Evolutionary conservation across 805 yeast genomes (phyloP), one percentile per base, ranked within the genome.

Genomic region (Clavispora santaluciae): DNA sequence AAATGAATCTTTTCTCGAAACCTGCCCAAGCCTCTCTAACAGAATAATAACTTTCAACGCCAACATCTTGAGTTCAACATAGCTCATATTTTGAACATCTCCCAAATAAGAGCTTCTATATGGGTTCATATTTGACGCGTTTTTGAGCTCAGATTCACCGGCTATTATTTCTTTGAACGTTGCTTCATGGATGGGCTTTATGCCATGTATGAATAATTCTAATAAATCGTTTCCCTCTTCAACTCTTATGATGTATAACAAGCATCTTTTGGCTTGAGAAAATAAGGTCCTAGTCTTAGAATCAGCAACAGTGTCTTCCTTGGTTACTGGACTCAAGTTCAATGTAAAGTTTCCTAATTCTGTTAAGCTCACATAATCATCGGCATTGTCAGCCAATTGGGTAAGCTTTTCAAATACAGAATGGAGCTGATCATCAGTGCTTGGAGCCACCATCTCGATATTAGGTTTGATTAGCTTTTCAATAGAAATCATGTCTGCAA

Each of bases 181-280:
- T 5, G 67, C 61, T 57, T 93, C 99, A 57, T 91, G 91, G 13
- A 68, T 71, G 0, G 81, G 76, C 26, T 71, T 68, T 22, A 86
- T 86, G 3, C 83, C 84, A 4, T 81, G 75, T 8, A 85, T 71
- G 38, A 88, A 60, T 40, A 87, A 63, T 38, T 85, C 91, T 40
- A 83, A 73, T 35, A 91, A 70, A 47, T 79, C 81, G 2, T 75
- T 68, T 20, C 81, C 81, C 11, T 77, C 76, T 66, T 93, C 97
- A 5, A 93, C 86, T 49, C 89, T 80, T 46, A 90, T 78, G 54
- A 91, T 79, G 55, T 88, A 88, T 12, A 84, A 64, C n/a, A 90
- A 65, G 50, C 89, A 83, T 46, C 95, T 70, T 59, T 91, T 91
- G 0, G 85, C 88, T 55, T 87, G 89, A 39, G 87, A 74, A 53